Base-by-base conservation (phyloP, 768 basidiomycete genomes). In the Leccinum broughii region DNA sequence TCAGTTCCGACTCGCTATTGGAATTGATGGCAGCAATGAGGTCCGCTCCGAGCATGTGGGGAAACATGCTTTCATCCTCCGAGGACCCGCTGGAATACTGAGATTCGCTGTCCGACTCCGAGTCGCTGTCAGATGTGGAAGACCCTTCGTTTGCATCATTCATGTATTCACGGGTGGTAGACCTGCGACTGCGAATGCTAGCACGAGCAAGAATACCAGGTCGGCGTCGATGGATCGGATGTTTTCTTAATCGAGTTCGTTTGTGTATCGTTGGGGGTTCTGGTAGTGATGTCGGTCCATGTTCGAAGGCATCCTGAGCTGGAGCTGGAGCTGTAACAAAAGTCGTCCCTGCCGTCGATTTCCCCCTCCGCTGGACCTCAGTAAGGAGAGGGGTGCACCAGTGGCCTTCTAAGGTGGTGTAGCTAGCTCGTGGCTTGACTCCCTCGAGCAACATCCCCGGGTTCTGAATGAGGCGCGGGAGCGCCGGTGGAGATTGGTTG, bases 11-110 rank as follows among this genome's bases (percentile, higher is more conserved):
- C 44, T 70, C 69, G 61, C 66, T 70, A 24, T 70, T 70, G 37
- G 70, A 63, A 41, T 70, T 66, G 34, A 70, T 63, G 4, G 69
- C 69, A 6, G 70, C 69, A 13, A 70, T 65, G 34, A 70, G 70
- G 39, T 70, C 70, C 14, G 68, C 51, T 20, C 70, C 69, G 2
- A 70, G 69, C 15, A 70, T 70, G 24, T 60, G 64, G 48, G 69
- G 69, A 15, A 70, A 62, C 51, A 70, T 62, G 32, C 22, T 54
- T 57, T 62, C 66, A 35, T 68, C 62, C 6, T 49, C 55, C 10
- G 66, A 70, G 37, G 70, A 66, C 20, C 54, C 66, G 24, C 62
- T 61, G 20, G 70, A 72, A 34, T 30, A 51, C 26, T 60, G 62
- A 17, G 70, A 70, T 50, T 57, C 60, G 44, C 56, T 66, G n/a